phyloP scores from a whole-genome alignment of 192 early-diverging fungal genomes.

The Entomortierella chlamydospora region DNA sequence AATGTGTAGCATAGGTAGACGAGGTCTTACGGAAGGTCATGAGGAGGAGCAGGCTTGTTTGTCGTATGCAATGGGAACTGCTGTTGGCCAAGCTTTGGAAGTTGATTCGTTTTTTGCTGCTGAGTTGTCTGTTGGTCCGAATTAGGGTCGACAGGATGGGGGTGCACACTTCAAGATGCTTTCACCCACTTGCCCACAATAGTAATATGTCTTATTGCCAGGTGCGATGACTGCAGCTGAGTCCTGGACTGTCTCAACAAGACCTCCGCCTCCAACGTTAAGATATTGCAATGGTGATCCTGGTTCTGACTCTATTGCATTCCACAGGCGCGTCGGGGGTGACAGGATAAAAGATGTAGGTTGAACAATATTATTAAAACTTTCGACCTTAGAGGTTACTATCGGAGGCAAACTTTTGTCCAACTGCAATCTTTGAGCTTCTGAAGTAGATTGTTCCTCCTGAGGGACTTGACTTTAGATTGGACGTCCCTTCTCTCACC shows the following conservation, averaged over 20 bases:
- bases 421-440: not conserved
- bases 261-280: conserved; percentile 10
- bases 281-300: conserved; percentile 35
- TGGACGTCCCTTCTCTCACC: not conserved
- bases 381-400: not conserved
- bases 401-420: conserved; percentile 20
- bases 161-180: conserved; percentile 14
- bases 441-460: not conserved
- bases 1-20: not conserved
- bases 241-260: not conserved
- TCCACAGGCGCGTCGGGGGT: not conserved
- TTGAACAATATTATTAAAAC: not conserved
- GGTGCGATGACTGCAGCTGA: not conserved
- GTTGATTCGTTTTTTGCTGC: conserved; percentile 1
- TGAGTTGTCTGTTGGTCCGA: not conserved
- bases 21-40: conserved; percentile 40
- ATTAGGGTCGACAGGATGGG: not conserved
- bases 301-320: not conserved
- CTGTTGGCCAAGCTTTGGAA: conserved; percentile 3
- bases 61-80: conserved; percentile 21
- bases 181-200: not conserved
- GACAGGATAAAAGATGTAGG: not conserved
- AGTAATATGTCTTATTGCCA: not conserved
- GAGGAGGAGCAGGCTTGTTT: conserved; percentile 43
- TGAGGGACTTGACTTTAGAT: not conserved